Percentiles rank a stretch among this genome's conserved stretches.
Conservation (phyloP, 345 rosid species). For the Lepidium aucheri region DNA sequence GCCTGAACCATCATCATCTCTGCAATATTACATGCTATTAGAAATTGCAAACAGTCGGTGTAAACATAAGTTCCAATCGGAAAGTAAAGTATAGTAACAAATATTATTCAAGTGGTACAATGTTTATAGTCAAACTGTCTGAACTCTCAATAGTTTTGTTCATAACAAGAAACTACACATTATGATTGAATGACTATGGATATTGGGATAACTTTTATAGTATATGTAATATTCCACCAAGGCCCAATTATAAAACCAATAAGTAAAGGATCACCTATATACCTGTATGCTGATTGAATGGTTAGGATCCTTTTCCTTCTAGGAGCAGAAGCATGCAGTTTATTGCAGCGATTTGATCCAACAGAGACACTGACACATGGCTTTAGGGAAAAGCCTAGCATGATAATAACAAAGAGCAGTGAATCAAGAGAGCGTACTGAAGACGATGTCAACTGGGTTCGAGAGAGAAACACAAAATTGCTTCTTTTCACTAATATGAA, state of each 20-base stretch:
- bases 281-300: constrained; percentile 73
- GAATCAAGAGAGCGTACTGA: background rate
- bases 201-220: background rate
- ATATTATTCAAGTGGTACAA: background rate
- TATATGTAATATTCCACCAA: background rate
- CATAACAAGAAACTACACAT: background rate
- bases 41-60: background rate
- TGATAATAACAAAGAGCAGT: background rate
- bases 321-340: constrained; percentile 35
- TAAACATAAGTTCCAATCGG: background rate
- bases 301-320: constrained; percentile 39
- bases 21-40: constrained; percentile 24
- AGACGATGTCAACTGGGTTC: background rate
- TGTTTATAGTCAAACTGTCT: background rate
- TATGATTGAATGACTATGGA: background rate
- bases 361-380: constrained; percentile 44
- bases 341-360: constrained; percentile 28
- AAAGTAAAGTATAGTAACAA: background rate
- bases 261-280: background rate
- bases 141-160: background rate
- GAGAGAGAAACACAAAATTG: background rate
- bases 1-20: constrained; percentile 59
- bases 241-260: background rate
- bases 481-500: too few relatives aligned
- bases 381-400: constrained; percentile 39